These are phyloP conservation scores for Withania somnifera DNA, from an alignment of 305 asterid species.

Conservation along the genomic window DNA sequence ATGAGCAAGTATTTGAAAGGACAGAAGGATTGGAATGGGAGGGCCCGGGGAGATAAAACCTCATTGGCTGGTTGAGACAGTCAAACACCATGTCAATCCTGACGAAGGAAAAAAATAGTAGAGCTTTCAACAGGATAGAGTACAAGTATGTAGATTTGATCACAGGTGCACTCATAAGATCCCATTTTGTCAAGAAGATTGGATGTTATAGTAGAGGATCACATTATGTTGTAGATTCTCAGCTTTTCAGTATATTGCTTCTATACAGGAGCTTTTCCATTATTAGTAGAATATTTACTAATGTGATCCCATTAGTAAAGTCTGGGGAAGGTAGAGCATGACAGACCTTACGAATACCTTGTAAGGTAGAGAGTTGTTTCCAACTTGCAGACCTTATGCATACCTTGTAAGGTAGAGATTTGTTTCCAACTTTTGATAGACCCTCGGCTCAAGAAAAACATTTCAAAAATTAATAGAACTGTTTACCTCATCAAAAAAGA, in stretches of 20 bases:
- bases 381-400: background rate
- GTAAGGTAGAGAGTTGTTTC: no score
- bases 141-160: background rate
- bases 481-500: background rate
- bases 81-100: background rate
- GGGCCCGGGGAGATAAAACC: background rate
- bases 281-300: background rate
- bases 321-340: no score
- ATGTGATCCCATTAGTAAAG: no score
- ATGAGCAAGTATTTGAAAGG: background rate
- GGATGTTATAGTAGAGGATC: background rate
- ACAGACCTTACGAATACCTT: background rate
- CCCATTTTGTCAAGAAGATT: background rate
- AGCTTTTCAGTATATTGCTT: background rate
- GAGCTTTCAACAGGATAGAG: background rate
- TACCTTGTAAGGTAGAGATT: background rate
- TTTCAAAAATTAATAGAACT: background rate
- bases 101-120: background rate
- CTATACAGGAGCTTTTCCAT: background rate
- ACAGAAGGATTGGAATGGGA: background rate
- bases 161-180: background rate
- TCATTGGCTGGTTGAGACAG: background rate
- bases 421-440: no score
- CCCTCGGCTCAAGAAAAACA: background rate
- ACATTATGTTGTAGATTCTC: background rate